Evolutionary conservation across 2,329 filamentous ascomycete species (phyloP), one percentile per base, ranked within the genome.

Genomic region (Pyricularia pennisetigena): DNA sequence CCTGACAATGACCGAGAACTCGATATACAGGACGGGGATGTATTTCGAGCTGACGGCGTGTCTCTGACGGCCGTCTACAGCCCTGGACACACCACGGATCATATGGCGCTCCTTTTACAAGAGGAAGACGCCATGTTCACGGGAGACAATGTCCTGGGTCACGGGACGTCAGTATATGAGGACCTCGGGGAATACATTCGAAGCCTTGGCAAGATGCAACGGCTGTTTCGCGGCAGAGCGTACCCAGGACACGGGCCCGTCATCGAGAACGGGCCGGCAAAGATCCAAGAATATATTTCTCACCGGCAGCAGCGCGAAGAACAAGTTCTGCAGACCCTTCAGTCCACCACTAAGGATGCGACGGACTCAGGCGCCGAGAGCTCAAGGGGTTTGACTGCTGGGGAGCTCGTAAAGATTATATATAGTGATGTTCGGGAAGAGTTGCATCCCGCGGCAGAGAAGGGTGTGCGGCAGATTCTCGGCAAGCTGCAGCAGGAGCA

Each of bases 231-330:
- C 0, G 90, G 91, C 1, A 82, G 86, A 65, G 93, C 89, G 1
- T 98, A 97, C 76, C 94, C 95, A 0, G 94, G 92, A 4, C 95
- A 99, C 74, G 95, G 95, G 0, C 85, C 89, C 0, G 86, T 95
- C 3, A 83, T 98, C 28, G 85, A 88, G 54, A 85, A 95, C 70
- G 92, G 91, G 0, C 85, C 83, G 28, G 81, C 80, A 28, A 94
- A 88, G 75, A 90, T 98, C 67, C 73, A 80, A 24, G 92, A 97
- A 77, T 98, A 99, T 75, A 91, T 98, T 72, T 77, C 82, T 70
- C 95, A 98, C 79, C 85, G 94, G 35, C 85, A 87, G 73, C 85
- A 91, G 79, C 85, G 95, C 26, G 94, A 98, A 78, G 82, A 88
- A 54, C 91, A 97, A 76, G 88, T 96, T 4, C 71, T 95, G 23